Conservation (phyloP, 2,329 filamentous ascomycete genomes). For the Calycina herbarum region DNA sequence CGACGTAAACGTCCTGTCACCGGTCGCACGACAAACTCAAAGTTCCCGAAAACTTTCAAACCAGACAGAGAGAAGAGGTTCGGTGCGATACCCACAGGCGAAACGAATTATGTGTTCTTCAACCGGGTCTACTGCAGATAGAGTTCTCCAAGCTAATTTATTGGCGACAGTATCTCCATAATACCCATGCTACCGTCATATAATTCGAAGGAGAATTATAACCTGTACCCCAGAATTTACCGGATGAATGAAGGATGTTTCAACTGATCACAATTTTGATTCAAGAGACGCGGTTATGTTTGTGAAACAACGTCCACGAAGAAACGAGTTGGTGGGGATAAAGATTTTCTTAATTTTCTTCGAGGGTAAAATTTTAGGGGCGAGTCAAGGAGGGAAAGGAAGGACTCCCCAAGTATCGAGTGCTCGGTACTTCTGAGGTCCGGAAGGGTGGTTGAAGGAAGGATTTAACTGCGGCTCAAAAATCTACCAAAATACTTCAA, state of each 20-base stretch:
- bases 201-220: background rate
- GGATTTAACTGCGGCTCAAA: background rate
- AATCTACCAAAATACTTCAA: background rate
- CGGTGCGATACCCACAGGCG: background rate
- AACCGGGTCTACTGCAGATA: background rate
- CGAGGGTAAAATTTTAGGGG: background rate
- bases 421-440: background rate
- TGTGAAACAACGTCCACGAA: background rate
- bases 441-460: background rate
- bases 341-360: background rate
- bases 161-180: background rate
- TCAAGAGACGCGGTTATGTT: background rate
- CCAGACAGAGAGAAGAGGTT: background rate
- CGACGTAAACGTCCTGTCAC: background rate
- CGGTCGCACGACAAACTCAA: background rate
- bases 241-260: background rate
- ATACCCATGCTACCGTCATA: background rate
- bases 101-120: background rate
- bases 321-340: background rate
- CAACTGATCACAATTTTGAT: background rate
- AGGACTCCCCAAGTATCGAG: background rate
- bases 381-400: background rate
- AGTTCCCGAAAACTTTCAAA: background rate
- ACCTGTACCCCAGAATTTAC: background rate
- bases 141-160: background rate